Base-by-base conservation (phyloP, 2,329 filamentous ascomycete species). In the Epicoccum sorghinum region DNA sequence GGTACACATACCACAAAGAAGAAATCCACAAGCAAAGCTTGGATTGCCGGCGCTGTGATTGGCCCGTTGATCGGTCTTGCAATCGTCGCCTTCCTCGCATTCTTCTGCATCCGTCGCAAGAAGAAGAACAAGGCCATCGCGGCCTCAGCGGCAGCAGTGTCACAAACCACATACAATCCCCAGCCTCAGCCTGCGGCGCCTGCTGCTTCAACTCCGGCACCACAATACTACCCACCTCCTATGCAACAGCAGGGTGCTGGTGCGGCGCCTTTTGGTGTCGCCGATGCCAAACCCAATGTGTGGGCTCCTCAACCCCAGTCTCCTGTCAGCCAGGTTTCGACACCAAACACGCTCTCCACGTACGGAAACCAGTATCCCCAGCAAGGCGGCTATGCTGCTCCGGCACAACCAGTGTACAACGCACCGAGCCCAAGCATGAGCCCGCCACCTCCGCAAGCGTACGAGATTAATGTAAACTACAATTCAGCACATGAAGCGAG, bases 21-120 rank as follows among this genome's bases (percentile, higher is more conserved):
- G 49, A 60, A 65, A 29, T 44, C 44, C 3, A 51, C 55, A 24
- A 64, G 60, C 53, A 65, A 69, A 49, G 65, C 64, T 9, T 71
- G 68, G 68, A 71, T 71, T 25, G 65, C 68, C 7, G 68, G 66
- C n/a, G 66, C 57, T 0, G 64, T 70, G 24, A 55, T 69, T 7
- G 66, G 67, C 1, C 65, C 65, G 12, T 43, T 70, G 24, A 42
- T 58, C 2, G 65, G 61, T 9, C 55, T 69, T 30, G 62, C 64
- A n/a, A 41, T 68, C 13, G 38, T 68, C 25, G 61, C 56, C 6
- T 25, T 55, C 8, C 30, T 59, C 7, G 39, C 58, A 8, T 65
- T 54, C 45, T 60, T 66, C 57, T 58, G 56, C 53, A 41, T 69
- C 30, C 45, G 52, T 9, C 57, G 59, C 27, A 61, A 56, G 43